phyloP scores from a whole-genome alignment of 306 rosid species.

The Pyrus bretschneideri region DNA sequence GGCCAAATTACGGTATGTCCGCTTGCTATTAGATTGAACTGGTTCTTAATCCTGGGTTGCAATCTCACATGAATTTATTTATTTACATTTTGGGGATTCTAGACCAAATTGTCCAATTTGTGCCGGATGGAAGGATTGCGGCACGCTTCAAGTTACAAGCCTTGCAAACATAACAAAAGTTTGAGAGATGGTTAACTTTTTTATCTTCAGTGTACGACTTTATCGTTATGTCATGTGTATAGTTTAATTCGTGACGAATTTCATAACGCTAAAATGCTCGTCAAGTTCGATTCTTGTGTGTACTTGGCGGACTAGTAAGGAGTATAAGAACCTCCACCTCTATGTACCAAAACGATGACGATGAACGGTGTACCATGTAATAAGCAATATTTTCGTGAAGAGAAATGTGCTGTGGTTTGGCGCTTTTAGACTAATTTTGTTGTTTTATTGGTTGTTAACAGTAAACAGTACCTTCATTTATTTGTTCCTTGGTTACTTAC shows the following conservation, averaged over 20 bases:
- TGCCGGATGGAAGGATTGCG: conserved; percentile 33
- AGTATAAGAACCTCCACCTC: background rate
- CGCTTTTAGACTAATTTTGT: background rate
- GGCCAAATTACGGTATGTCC: conserved; percentile 38
- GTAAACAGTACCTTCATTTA: background rate
- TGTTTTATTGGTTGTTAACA: background rate
- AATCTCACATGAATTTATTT: conserved; percentile 3
- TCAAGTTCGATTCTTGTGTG: conserved; percentile 18
- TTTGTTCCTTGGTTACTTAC: background rate
- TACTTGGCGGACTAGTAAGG: conserved; percentile 8
- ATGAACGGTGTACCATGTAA: background rate
- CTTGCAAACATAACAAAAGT: conserved; percentile 33
- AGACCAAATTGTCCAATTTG: conserved; percentile 32
- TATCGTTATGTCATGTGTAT: conserved; percentile 30
- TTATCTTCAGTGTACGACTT: conserved; percentile 29
- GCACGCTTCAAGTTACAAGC: conserved; percentile 37
- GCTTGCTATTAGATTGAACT: background rate
- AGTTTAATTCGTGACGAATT: conserved; percentile 32
- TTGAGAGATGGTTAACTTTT: conserved; percentile 28
- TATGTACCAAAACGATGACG: background rate
- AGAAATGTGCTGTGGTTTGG: background rate
- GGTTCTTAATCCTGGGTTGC: conserved; percentile 2
- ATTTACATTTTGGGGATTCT: background rate
- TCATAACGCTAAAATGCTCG: conserved; percentile 21
- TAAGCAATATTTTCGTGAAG: background rate